These are phyloP conservation scores for Cercospora sp. DNA, from an alignment of 2,329 filamentous ascomycete genomes.

Conservation along the genomic window DNA sequence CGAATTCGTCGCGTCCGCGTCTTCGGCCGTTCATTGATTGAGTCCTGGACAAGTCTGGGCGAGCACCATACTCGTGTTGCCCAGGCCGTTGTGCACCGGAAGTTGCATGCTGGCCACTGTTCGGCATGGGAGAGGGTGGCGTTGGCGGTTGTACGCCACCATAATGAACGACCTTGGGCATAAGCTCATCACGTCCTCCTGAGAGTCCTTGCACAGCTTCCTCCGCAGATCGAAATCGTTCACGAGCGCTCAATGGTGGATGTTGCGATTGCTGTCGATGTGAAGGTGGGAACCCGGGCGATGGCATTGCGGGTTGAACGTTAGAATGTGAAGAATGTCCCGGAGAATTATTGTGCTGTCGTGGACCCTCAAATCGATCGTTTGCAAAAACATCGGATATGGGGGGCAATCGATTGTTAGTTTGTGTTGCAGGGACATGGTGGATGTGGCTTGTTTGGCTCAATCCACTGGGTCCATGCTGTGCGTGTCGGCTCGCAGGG, in stretches of 20 bases:
- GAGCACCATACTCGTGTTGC: conserved; percentile 40
- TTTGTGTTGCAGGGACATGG: conserved; percentile 83
- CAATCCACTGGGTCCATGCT: conserved; percentile 79
- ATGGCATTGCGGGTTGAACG: conserved; percentile 69
- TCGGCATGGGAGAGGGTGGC: conserved; percentile 73
- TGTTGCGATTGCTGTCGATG: conserved; percentile 39
- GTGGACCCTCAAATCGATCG: conserved; percentile 61
- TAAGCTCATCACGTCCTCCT: conserved; percentile 85
- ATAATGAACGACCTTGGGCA: conserved; percentile 94
- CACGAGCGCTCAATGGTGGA: conserved; percentile 57
- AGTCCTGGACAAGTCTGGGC: conserved; percentile 36
- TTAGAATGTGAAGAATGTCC: conserved; percentile 66
- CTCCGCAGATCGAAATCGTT: conserved; percentile 89
- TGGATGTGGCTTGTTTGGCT: conserved; percentile 87
- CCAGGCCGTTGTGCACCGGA: conserved; percentile 23
- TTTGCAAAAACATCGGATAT: conserved; percentile 90
- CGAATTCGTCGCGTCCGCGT: conserved; percentile 84
- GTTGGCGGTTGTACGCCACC: conserved; percentile 91
- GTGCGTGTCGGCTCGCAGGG: conserved; percentile 44
- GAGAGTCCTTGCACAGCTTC: conserved; percentile 89
- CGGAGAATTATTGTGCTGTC: conserved; percentile 52
- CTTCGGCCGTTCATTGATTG: conserved; percentile 65
- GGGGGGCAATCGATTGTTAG: conserved; percentile 85
- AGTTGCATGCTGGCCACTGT: conserved; percentile 22
- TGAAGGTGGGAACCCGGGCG: conserved; percentile 70